These are phyloP conservation scores for Lactarius evosmus DNA, from an alignment of 768 basidiomycete genomes.

Conservation along the genomic window DNA sequence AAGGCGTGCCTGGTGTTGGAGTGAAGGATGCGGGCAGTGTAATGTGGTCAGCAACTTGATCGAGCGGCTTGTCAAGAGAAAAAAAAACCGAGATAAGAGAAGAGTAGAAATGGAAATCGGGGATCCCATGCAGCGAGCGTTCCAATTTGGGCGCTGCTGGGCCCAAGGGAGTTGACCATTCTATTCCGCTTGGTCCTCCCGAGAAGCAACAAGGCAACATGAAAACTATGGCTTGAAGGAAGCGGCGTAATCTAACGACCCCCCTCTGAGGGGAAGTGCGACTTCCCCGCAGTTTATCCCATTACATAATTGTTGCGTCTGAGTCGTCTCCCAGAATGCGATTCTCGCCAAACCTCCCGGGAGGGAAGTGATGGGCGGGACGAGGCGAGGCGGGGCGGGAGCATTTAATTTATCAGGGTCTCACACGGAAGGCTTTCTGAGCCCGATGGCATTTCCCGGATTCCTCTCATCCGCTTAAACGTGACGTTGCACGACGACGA, in stretches of 20 bases:
- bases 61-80: not conserved
- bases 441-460: slow-evolving; percentile 16
- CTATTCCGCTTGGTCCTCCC: slow-evolving; percentile 5
- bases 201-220: not conserved
- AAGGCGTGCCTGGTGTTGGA: slow-evolving; percentile 3
- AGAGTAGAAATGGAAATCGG: not conserved
- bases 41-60: too few species aligned
- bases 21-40: not conserved
- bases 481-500: not conserved
- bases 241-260: slow-evolving; percentile 1
- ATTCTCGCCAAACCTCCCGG: not conserved
- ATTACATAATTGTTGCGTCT: slow-evolving; percentile 19
- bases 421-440: slow-evolving; percentile 11
- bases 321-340: not conserved
- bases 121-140: not conserved
- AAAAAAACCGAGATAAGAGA: not conserved
- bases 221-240: not conserved
- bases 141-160: not conserved
- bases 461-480: slow-evolving; percentile 15
- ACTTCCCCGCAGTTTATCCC: slow-evolving; percentile 4
- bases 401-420: not conserved
- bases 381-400: not conserved
- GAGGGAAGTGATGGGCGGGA: too few species aligned
- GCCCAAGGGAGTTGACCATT: not conserved
- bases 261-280: not conserved